Base-by-base conservation (phyloP, 1,284 basidiomycete species). In the Trametes versicolor region DNA sequence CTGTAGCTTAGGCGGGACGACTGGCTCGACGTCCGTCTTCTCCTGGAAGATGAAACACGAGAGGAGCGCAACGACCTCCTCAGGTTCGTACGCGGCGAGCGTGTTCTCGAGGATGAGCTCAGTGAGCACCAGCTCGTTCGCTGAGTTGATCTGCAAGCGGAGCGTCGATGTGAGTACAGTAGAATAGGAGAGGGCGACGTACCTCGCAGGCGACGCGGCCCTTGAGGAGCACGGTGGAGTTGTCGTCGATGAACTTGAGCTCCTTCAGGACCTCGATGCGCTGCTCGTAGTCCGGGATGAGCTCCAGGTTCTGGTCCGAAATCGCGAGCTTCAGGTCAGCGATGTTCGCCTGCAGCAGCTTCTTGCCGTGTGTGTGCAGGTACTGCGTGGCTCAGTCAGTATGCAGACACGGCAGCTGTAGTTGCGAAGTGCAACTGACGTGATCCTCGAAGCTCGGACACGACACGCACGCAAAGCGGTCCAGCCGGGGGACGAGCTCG, bases 191-290 rank as follows among this genome's bases (percentile, higher is more conserved):
- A 23, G 52, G 59, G 8, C 12, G 19, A 72, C 75, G 58, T 64
- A 95, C 95, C 83, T 99, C 98, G 82, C 98, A 99, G 23, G 98
- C 98, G 12, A 99, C 98, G 52, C 98, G 88, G 13, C 98, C 98
- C 76, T 99, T 99, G 65, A 99, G 85, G 27, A 96, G 85, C 1
- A 99, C 97, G 0, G 96, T 99, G 36, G 94, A 92, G 71, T 97
- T 94, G 53, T 96, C 93, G 75, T 98, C 93, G 71, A 98, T 94
- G 76, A 98, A 97, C 67, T 93, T 90, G 27, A 99, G 85, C 59
- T 94, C 93, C 74, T 97, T 93, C 52, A 99, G 85, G 1, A 99
- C 97, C 36, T 88, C 88, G 27, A 99, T 91, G 27, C 97, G 86
- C 75, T 97, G 95, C 76, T 99, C 94, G 78, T 99, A 99, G 77